Base-by-base conservation (phyloP, 2,329 filamentous ascomycete genomes). In the Cercospora sp. region DNA sequence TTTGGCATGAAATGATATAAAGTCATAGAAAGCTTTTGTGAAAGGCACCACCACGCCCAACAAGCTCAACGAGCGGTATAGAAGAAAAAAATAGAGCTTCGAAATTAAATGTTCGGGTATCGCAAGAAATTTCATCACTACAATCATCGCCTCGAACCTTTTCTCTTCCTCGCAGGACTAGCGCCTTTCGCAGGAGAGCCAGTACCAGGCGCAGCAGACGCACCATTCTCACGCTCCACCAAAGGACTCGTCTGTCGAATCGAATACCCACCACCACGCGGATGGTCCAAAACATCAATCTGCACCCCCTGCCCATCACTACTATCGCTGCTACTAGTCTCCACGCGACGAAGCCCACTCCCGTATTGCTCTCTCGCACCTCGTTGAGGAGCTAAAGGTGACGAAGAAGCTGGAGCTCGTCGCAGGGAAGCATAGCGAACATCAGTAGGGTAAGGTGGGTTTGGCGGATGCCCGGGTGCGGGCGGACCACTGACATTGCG, bases 401-500 rank as follows among this genome's bases (percentile, higher is more conserved):
- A 74, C 5, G 71, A 72, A 13, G 63, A 68, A 13, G 70, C 73
- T 8, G 76, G 75, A 34, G 71, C 72, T 37, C 77, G 72, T 7
- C 77, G 70, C 21, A 76, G 58, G 30, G 69, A 70, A 5, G 77
- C 71, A 65, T 77, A 82, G 3, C 74, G 68, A 34, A 81, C 72
- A 53, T 81, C 67, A 24, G 21, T 49, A 13, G 63, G 57, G 26
- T 66, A 61, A 28, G 63, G 57, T 5, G 60, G 60, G 28, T 59
- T 59, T n/a, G 55, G 34, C n/a, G 34, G 28, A 18, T 59, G 43
- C 2, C 63, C 67, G 12, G 60, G 59, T 7, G 67, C 79, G 12
- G 74, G 67, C 2, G 79, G 71, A 57, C 71, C 70, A 69, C 80
- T 80, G 49, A 79, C 74, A 65, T 79, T 75, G 61, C 78, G 75